A percentile compares a stretch with the other conserved stretches of the same genome.
phyloP scores from a whole-genome alignment of 768 basidiomycete genomes.

The Psilocybe azurescens region DNA sequence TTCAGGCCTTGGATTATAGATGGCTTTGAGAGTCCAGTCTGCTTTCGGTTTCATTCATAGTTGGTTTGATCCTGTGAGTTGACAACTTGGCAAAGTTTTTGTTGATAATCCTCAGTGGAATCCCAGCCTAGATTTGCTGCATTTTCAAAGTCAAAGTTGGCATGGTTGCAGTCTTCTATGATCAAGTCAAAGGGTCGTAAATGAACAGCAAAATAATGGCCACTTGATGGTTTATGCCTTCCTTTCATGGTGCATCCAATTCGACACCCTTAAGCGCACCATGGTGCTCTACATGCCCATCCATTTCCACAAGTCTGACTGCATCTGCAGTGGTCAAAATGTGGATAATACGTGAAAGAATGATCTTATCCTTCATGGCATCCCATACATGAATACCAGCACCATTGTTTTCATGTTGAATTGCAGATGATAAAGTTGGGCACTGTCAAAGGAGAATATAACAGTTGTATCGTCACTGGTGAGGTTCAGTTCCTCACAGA shows the following conservation, averaged over 20 bases:
- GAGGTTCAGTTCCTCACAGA: slow-evolving; percentile 23
- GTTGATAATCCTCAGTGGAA: slow-evolving; percentile 15
- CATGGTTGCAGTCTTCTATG: slow-evolving; percentile 28
- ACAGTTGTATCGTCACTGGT: slow-evolving; percentile 34
- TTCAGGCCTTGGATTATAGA: slow-evolving; percentile 30
- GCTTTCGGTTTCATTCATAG: slow-evolving; percentile 22
- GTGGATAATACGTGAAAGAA: slow-evolving; percentile 28
- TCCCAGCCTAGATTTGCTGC: too few species aligned
- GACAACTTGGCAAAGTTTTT: slow-evolving; percentile 9
- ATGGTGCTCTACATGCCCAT: slow-evolving; percentile 35
- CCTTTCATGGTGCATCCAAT: slow-evolving; percentile 35
- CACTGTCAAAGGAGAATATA: slow-evolving; percentile 41
- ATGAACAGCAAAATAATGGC: slow-evolving; percentile 39
- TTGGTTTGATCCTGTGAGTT: slow-evolving; percentile 17
- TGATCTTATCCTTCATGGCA: slow-evolving; percentile 17
- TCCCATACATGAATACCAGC: slow-evolving; percentile 33
- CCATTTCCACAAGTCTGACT: slow-evolving; percentile 28
- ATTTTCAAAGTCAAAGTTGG: slow-evolving; percentile 20
- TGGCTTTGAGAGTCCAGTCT: slow-evolving; percentile 39
- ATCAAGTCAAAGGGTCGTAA: slow-evolving; percentile 28
- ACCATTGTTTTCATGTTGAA: slow-evolving; percentile 28
- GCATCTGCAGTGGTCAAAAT: slow-evolving; percentile 34
- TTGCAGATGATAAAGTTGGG: slow-evolving; percentile 41
- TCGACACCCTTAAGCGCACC: slow-evolving; percentile 38
- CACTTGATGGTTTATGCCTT: slow-evolving; percentile 28